phyloP scores from a whole-genome alignment of 352 stramenopile genomes.

The Phytophthora pluvialis region DNA sequence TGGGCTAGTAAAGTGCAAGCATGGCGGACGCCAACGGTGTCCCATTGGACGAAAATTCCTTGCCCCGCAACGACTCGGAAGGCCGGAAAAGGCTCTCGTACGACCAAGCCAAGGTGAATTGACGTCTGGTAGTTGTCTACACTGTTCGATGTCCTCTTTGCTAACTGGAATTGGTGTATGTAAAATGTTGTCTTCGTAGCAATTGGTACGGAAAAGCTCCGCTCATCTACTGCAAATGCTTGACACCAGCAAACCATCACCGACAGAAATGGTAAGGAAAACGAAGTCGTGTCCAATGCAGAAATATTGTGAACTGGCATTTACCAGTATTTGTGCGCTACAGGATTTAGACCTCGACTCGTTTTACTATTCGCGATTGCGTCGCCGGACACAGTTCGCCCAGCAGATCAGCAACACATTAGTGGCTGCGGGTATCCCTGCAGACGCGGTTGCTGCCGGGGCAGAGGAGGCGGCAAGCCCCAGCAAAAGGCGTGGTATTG shows the following conservation, averaged over 20 bases:
- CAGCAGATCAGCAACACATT: constrained; percentile 62
- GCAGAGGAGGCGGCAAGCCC: constrained; percentile 36
- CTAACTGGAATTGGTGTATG: neutral
- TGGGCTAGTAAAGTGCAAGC: neutral
- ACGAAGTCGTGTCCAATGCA: neutral
- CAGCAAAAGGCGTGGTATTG: constrained; percentile 52
- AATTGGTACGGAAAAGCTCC: constrained; percentile 36
- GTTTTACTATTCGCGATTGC: constrained; percentile 61
- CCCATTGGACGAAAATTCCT: constrained; percentile 5
- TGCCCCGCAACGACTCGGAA: constrained; percentile 9
- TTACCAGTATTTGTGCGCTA: neutral
- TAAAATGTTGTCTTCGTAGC: constrained; percentile 4
- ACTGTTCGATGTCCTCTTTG: too few relatives aligned
- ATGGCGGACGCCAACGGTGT: constrained; percentile 17
- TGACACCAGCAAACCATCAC: constrained; percentile 17
- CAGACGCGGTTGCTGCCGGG: constrained; percentile 29
- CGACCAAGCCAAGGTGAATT: constrained; percentile 29
- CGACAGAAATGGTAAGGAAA: constrained; percentile 25
- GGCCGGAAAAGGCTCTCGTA: constrained; percentile 17
- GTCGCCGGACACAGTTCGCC: constrained; percentile 57
- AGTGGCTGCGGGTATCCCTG: constrained; percentile 32
- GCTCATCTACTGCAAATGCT: constrained; percentile 33
- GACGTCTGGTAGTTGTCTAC: too few relatives aligned
- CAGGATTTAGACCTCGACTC: constrained; percentile 65
- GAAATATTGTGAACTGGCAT: neutral